Evolutionary conservation across 129 eudicot species (phyloP).

Genomic region (Artemisia tridentata): DNA sequence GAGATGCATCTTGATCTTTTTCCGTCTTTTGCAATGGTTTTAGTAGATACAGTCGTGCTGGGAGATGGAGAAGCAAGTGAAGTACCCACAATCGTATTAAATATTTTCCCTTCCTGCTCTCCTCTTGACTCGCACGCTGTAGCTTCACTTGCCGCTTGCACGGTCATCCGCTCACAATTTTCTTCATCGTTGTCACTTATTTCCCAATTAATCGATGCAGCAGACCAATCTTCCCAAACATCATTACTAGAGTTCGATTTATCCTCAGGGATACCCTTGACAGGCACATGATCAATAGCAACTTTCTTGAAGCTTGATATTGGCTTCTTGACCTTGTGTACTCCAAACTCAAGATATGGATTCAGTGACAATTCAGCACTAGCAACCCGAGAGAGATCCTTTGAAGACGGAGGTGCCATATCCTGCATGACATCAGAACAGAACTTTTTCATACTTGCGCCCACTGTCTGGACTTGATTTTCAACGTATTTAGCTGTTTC

Average conservation of each 20-base stretch:
- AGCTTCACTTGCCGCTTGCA: constrained; percentile 14
- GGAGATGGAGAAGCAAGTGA: constrained; percentile 2
- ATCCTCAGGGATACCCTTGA: constrained; percentile 35
- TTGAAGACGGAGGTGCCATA: constrained; percentile 51
- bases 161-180: constrained; percentile 17
- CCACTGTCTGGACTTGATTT: constrained; percentile 85
- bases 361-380: constrained; percentile 47
- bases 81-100: background rate
- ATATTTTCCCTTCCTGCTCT: constrained; percentile 17
- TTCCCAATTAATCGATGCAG: constrained; percentile 26
- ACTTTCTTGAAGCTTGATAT: constrained; percentile 32
- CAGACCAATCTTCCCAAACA: constrained; percentile 32
- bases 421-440: constrained; percentile 90
- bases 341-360: constrained; percentile 46
- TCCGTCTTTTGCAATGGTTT: constrained; percentile 27
- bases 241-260: constrained; percentile 34
- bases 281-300: constrained; percentile 5
- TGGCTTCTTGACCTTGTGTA: constrained; percentile 32
- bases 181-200: constrained; percentile 28
- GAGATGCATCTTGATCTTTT: constrained; percentile 21
- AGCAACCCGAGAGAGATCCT: constrained; percentile 51
- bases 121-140: constrained; percentile 18
- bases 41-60: constrained; percentile 12
- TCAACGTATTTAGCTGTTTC: constrained; percentile 88
- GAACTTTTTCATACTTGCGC: constrained; percentile 77